Conservation (phyloP, 164 flowering plant genomes). For the Aristolochia fimbriata region DNA sequence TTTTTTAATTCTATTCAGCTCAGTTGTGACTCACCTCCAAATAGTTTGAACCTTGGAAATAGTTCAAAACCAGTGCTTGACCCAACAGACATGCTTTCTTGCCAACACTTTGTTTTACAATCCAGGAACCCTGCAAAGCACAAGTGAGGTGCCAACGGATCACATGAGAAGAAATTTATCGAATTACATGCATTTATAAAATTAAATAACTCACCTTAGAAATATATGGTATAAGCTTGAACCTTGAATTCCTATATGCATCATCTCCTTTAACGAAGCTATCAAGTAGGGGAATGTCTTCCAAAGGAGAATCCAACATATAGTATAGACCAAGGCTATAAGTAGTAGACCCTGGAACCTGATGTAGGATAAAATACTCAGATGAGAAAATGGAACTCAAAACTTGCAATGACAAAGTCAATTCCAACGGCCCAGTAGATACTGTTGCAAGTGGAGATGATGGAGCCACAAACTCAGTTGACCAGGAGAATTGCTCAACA, state of each 20-base stretch:
- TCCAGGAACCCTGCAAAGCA: conserved; percentile 79
- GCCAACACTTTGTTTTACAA: conserved; percentile 94
- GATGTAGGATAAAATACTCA: conserved; percentile 5
- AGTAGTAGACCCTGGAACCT: conserved; percentile 83
- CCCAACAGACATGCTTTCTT: conserved; percentile 87
- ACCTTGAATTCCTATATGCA: conserved; percentile 78
- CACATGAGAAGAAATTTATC: too few relatives aligned
- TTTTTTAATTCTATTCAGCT: too few relatives aligned
- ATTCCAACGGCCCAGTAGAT: neutral
- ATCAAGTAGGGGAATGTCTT: conserved; percentile 54
- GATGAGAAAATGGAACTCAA: neutral
- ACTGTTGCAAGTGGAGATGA: too few relatives aligned
- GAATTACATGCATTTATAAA: neutral
- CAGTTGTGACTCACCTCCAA: conserved; percentile 50
- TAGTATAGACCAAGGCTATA: conserved; percentile 63
- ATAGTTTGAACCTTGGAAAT: conserved; percentile 78
- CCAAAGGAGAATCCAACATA: conserved; percentile 55
- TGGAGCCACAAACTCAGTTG: too few relatives aligned
- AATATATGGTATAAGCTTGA: conserved; percentile 91
- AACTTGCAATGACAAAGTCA: neutral
- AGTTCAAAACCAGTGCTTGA: conserved; percentile 82
- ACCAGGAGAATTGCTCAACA: too few relatives aligned
- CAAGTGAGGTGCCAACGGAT: neutral
- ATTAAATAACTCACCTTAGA: conserved; percentile 50
- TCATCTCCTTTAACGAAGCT: conserved; percentile 77